These are phyloP conservation scores for Yamadazyma atmosphaerica DNA, from an alignment of 1,139 yeast species.

Conservation along the genomic window DNA sequence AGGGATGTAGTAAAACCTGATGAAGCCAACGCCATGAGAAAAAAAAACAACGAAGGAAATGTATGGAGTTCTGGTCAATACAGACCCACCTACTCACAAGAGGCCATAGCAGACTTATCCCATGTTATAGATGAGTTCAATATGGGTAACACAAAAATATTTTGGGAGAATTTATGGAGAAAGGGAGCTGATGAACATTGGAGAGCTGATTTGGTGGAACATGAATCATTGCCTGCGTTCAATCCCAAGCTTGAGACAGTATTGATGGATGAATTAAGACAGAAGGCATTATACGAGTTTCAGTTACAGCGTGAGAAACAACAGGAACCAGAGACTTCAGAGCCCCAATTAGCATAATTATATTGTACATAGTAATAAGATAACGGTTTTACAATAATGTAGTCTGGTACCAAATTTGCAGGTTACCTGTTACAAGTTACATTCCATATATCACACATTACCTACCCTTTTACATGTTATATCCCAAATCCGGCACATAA, in stretches of 20 bases:
- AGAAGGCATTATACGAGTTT: constrained; percentile 30
- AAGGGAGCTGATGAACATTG: constrained; percentile 73
- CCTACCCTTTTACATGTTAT: too few relatives aligned
- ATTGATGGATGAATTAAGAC: constrained; percentile 58
- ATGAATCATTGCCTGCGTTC: constrained; percentile 56
- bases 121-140: constrained; percentile 67
- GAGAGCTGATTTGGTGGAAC: constrained; percentile 57
- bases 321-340: background rate
- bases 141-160: constrained; percentile 49
- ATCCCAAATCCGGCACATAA: too few relatives aligned
- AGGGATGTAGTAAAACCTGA: constrained; percentile 62
- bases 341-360: constrained; percentile 3
- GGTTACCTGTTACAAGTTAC: too few relatives aligned
- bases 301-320: constrained; percentile 1
- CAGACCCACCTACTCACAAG: constrained; percentile 89
- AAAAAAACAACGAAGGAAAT: constrained; percentile 73
- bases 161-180: constrained; percentile 88
- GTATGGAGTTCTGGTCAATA: constrained; percentile 85
- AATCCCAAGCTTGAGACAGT: constrained; percentile 68
- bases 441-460: too few relatives aligned
- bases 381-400: too few relatives aligned
- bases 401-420: too few relatives aligned
- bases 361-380: constrained; percentile 1
- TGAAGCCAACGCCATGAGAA: constrained; percentile 68
- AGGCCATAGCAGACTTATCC: constrained; percentile 84